Base-by-base conservation (phyloP, 2,329 filamentous ascomycete species). In the Paraphoma chrysanthemicola region DNA sequence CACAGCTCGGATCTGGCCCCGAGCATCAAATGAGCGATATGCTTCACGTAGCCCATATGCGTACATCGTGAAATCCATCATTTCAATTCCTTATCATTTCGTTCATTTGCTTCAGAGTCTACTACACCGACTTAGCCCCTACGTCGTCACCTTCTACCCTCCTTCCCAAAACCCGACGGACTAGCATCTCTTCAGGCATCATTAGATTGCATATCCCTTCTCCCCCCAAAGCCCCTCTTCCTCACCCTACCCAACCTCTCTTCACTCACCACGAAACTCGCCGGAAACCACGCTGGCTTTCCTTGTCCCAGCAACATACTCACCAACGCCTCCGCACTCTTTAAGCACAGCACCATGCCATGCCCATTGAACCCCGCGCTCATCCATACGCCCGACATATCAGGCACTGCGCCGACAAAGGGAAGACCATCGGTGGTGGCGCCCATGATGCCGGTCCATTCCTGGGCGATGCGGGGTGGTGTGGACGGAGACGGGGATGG, bases 361-460 rank as follows among this genome's bases (percentile, higher is more conserved):
- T 90, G 86, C 1, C 88, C 88, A 60, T 88, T 87, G 60, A 90
- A 90, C 6, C 85, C 82, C 3, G 83, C 85, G 31, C 81, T 79
- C 1, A 87, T 76, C 79, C 83, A 88, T 18, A 89, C 66, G 0
- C 81, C 79, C 4, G 73, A 53, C 44, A 71, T 70, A 2, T 72
- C 76, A 1, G 81, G 82, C 48, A 81, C 78, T 12, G 68, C 62
- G 0, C 78, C 78, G 0, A 80, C 76, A 66, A 83, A 81, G 0
- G 83, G 83, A n/a, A 81, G 67, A 1, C 78, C 79, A 66, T 85
- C 83, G 1, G 76, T 73, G 0, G 81, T 83, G 38, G 79, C 80
- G 3, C 83, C 83, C 78, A 85, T 85, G 31, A 85, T 82, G 0
- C 81, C 81, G 1, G 77, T 79, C 80, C 80, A 82, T 51, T 80